Evolutionary conservation across 2,329 filamentous ascomycete genomes (phyloP).

Genomic region (Arachnopeziza araneosa): DNA sequence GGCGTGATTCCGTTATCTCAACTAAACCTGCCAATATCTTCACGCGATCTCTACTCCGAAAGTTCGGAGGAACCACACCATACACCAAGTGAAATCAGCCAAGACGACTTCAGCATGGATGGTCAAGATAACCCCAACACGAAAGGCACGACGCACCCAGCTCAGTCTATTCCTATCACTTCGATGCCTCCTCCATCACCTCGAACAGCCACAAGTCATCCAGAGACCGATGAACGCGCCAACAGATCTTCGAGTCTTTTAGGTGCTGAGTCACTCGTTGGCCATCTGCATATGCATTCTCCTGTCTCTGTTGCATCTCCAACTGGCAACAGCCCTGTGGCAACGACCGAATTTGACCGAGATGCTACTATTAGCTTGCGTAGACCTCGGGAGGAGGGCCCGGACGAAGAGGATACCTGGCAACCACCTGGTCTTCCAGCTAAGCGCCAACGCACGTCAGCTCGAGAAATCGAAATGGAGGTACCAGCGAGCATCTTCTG

Average conservation of each 20-base stretch:
- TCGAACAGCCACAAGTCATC: conserved; percentile 1
- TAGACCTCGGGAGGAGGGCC: conserved; percentile 26
- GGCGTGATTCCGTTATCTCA: conserved; percentile 25
- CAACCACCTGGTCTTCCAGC: conserved; percentile 32
- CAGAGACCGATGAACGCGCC: conserved; percentile 9
- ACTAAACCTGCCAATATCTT: conserved; percentile 24
- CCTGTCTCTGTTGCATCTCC: conserved; percentile 23
- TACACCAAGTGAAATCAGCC: conserved; percentile 1
- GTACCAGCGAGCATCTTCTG: conserved; percentile 54
- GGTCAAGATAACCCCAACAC: neutral
- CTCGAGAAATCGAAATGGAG: conserved; percentile 52
- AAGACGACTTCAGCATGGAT: neutral
- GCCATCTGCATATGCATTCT: conserved; percentile 30
- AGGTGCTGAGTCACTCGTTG: conserved; percentile 30
- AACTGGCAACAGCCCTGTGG: neutral
- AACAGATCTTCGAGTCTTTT: conserved; percentile 26
- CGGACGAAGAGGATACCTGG: conserved; percentile 19
- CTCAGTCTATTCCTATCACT: neutral
- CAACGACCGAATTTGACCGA: conserved; percentile 7
- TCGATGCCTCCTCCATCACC: conserved; percentile 5
- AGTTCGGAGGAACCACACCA: neutral
- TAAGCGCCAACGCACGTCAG: conserved; percentile 44
- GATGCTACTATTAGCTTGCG: conserved; percentile 24
- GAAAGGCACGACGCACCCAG: neutral
- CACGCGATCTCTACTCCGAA: neutral